These are phyloP conservation scores for Euphrasia arctica DNA, from an alignment of 305 asterid species.

Conservation along the genomic window DNA sequence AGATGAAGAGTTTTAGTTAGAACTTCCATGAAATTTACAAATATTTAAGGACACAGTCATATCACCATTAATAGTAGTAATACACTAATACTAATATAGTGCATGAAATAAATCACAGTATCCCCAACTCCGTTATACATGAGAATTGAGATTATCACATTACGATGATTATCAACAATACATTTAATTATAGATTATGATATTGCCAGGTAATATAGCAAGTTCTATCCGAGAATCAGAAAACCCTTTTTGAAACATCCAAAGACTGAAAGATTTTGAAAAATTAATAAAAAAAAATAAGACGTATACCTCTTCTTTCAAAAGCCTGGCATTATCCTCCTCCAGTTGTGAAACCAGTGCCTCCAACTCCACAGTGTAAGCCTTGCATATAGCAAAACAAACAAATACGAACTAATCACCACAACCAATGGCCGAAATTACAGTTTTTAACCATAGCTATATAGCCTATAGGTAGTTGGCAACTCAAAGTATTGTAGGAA, in stretches of 20 bases:
- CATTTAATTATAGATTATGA: background rate
- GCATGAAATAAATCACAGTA: slow-evolving; percentile 6
- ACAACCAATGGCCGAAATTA: background rate
- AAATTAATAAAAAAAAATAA: background rate
- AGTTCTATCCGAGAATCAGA: background rate
- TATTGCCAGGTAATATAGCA: background rate
- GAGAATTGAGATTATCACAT: background rate
- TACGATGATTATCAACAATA: background rate
- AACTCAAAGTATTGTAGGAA: background rate
- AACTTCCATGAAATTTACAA: slow-evolving; percentile 18
- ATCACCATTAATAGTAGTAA: background rate
- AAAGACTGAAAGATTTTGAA: background rate
- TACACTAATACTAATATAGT: background rate
- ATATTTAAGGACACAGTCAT: background rate
- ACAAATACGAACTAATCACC: background rate
- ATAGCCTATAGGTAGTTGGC: background rate
- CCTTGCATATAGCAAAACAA: slow-evolving; percentile 32
- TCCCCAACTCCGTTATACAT: background rate
- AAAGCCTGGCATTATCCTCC: slow-evolving; percentile 64
- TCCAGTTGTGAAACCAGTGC: slow-evolving; percentile 56
- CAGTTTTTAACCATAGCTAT: background rate
- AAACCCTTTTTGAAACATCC: background rate
- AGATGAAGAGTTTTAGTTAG: slow-evolving; percentile 14
- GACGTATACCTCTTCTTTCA: slow-evolving; percentile 51
- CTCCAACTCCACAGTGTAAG: slow-evolving; percentile 74